Evolutionary conservation across 805 yeast species (phyloP).

Genomic region (Hanseniaspora occidentalis): DNA sequence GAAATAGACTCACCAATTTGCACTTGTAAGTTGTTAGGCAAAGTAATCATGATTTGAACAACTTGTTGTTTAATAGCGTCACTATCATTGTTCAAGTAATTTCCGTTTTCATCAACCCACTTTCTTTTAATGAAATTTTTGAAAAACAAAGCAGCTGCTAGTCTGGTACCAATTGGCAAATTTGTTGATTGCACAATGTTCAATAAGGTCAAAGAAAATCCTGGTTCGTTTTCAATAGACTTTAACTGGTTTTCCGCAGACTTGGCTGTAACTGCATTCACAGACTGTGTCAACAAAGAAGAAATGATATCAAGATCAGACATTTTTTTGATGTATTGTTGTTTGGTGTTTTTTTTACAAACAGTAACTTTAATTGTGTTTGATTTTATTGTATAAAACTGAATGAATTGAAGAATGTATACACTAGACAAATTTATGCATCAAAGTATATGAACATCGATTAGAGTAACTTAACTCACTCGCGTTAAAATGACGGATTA

Average conservation of each 20-base stretch:
- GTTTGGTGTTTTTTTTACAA: background rate
- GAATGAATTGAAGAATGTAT: background rate
- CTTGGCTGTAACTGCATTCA: constrained; percentile 51
- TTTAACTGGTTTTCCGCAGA: constrained; percentile 55
- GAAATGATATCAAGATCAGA: constrained; percentile 42
- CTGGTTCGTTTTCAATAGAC: constrained; percentile 49
- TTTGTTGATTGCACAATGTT: constrained; percentile 61
- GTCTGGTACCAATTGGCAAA: constrained; percentile 43
- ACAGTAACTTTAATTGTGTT: background rate
- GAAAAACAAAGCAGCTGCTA: constrained; percentile 85
- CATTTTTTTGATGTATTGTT: constrained; percentile 14
- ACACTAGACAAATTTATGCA: too few relatives aligned
- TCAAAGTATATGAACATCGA: too few relatives aligned
- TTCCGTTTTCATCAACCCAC: constrained; percentile 89
- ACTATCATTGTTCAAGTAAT: constrained; percentile 57
- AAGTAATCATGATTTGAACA: constrained; percentile 69
- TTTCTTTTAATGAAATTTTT: constrained; percentile 74
- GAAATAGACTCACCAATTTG: constrained; percentile 93
- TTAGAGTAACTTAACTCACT: too few relatives aligned
- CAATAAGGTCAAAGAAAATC: constrained; percentile 64
- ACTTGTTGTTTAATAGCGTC: constrained; percentile 61
- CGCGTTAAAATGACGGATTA: too few relatives aligned
- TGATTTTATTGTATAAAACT: background rate
- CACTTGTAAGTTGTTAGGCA: constrained; percentile 71
- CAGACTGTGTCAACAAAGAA: constrained; percentile 46